A percentile compares a stretch with the other conserved stretches of the same genome.
These are phyloP conservation scores for Dioscorea zingiberensis DNA, from an alignment of 106 monocot species.

Conservation along the genomic window DNA sequence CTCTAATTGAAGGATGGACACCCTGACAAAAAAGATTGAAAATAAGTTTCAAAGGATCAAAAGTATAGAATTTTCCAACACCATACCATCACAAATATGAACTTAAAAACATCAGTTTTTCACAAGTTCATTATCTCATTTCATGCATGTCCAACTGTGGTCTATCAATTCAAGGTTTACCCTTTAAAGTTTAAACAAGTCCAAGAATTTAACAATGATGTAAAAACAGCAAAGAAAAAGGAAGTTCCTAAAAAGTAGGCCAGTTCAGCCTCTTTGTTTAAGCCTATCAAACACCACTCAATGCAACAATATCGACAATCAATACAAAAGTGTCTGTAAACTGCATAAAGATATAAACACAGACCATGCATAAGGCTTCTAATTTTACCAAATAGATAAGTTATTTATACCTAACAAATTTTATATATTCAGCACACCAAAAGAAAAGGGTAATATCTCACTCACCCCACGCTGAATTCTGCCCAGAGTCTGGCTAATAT, in stretches of 20 bases:
- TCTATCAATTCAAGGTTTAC: background rate
- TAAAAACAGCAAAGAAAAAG: too few relatives aligned
- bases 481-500: slow-evolving; percentile 47
- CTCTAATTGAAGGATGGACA: slow-evolving; percentile 92
- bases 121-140: background rate
- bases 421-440: too few relatives aligned
- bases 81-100: background rate
- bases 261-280: background rate
- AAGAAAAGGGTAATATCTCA: too few relatives aligned
- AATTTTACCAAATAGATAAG: background rate
- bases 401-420: too few relatives aligned
- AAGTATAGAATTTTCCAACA: background rate
- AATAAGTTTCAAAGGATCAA: background rate
- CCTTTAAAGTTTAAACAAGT: background rate
- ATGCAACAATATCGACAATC: background rate
- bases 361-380: too few relatives aligned
- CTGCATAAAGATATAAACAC: too few relatives aligned
- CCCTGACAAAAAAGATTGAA: slow-evolving; percentile 41
- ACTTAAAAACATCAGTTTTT: background rate
- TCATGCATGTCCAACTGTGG: background rate
- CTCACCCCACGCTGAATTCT: slow-evolving; percentile 63
- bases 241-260: background rate
- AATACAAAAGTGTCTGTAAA: too few relatives aligned
- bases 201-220: background rate
- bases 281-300: background rate